Evolutionary conservation across 306 rosid species (phyloP).

Genomic region (Boehmeria nivea): DNA sequence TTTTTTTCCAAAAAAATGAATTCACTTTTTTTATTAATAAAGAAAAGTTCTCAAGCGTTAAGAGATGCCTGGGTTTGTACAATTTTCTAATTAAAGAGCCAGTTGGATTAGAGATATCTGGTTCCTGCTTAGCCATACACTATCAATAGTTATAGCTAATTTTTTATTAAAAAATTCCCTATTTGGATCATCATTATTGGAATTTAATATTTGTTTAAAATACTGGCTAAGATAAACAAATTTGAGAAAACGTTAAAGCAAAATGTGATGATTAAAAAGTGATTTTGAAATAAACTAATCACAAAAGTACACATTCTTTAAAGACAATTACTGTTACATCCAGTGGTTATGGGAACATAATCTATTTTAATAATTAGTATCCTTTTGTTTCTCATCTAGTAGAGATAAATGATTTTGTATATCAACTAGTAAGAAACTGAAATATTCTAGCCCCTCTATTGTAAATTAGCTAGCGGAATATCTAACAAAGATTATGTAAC

Average conservation of each 20-base stretch:
- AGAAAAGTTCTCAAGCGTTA: constrained; percentile 20
- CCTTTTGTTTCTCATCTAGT: no score
- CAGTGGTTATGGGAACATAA: not conserved
- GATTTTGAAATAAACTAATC: no score
- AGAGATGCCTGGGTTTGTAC: constrained; percentile 14
- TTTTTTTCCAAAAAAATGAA: not conserved
- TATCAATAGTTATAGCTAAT: not conserved
- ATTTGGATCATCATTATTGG: constrained; percentile 22
- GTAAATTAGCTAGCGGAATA: no score
- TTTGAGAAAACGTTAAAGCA: constrained; percentile 6
- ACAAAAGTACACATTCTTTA: constrained; percentile 7
- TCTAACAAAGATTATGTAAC: no score
- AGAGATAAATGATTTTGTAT: no score
- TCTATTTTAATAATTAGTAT: no score
- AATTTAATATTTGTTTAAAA: constrained; percentile 6
- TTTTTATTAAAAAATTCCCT: not conserved
- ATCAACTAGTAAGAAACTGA: no score
- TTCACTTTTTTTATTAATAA: not conserved
- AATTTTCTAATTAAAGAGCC: constrained; percentile 5
- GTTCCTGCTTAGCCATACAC: constrained; percentile 11
- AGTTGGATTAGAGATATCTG: constrained; percentile 14
- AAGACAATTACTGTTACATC: not conserved
- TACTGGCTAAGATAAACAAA: not conserved
- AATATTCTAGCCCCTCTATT: no score
- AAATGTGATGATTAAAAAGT: not conserved